A percentile compares a stretch with the other conserved stretches of the same genome.
Evolutionary conservation across 1,284 basidiomycete species (phyloP).

Genomic region (Boletus sp.): DNA sequence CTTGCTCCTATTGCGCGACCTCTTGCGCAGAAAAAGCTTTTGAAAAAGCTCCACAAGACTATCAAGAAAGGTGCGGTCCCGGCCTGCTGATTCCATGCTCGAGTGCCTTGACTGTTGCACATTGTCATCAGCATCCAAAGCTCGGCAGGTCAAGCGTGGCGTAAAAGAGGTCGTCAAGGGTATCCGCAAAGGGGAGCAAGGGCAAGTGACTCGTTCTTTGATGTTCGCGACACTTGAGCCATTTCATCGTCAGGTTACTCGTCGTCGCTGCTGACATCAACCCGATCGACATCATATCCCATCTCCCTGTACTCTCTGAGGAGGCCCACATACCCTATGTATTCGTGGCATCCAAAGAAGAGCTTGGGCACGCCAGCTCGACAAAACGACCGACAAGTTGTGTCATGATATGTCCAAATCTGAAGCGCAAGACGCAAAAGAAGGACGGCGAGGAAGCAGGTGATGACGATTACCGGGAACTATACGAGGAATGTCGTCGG

Average conservation of each 20-base stretch:
- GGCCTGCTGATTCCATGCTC: not conserved
- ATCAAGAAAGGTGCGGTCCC: conserved; percentile 77
- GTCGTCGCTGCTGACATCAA: conserved; percentile 96
- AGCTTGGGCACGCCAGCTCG: conserved; percentile 90
- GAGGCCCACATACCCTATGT: conserved; percentile 94
- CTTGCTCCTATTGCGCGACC: conserved; percentile 89
- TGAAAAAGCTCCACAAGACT: conserved; percentile 89
- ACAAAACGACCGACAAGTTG: conserved; percentile 98
- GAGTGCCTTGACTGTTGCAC: conserved; percentile 6
- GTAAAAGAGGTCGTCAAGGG: conserved; percentile 98
- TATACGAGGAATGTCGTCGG: conserved; percentile 80
- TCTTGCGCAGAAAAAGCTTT: conserved; percentile 85
- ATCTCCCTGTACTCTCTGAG: conserved; percentile 92
- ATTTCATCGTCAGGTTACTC: conserved; percentile 59
- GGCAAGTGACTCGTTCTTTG: conserved; percentile 48
- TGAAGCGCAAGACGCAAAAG: conserved; percentile 66
- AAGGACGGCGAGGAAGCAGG: conserved; percentile 59
- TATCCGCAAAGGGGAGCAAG: conserved; percentile 92
- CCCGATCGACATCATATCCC: conserved; percentile 97
- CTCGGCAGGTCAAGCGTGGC: conserved; percentile 88
- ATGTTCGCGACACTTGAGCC: conserved; percentile 5
- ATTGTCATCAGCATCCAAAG: conserved; percentile 70
- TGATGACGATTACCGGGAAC: conserved; percentile 77
- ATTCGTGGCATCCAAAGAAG: conserved; percentile 85
- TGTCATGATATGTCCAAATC: conserved; percentile 86